Evolutionary conservation across 1,284 basidiomycete genomes (phyloP).

Genomic region (Gymnopus androsaceus): DNA sequence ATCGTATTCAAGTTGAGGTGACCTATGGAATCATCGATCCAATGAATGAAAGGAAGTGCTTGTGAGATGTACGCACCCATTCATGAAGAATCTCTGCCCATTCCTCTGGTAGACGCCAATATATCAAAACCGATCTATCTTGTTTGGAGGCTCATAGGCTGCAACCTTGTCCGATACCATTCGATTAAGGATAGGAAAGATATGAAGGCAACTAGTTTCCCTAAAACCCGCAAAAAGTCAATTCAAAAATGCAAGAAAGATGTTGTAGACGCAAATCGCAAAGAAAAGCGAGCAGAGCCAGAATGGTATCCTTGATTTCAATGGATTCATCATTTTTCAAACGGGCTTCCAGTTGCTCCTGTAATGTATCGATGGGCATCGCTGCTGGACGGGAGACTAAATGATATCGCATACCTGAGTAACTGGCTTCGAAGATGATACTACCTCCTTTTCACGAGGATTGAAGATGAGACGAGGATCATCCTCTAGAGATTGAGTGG

Average conservation of each 20-base stretch:
- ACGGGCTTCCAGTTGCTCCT: slow-evolving; percentile 34
- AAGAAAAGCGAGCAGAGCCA: slow-evolving; percentile 38
- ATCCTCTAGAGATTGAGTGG: slow-evolving; percentile 6
- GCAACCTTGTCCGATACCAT: slow-evolving; percentile 68
- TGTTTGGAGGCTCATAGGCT: slow-evolving; percentile 74
- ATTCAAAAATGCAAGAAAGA: too few relatives aligned
- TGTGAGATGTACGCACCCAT: slow-evolving; percentile 56
- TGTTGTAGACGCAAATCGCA: slow-evolving; percentile 6
- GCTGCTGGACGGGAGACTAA: background rate
- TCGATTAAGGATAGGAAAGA: slow-evolving; percentile 54
- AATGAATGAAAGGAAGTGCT: background rate
- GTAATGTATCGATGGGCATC: background rate
- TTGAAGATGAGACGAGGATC: slow-evolving; percentile 1
- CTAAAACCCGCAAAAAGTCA: too few relatives aligned
- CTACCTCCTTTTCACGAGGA: background rate
- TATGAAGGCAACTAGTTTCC: slow-evolving; percentile 59
- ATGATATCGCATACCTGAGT: background rate
- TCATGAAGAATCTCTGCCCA: slow-evolving; percentile 79
- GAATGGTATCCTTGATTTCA: slow-evolving; percentile 40
- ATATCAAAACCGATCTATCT: slow-evolving; percentile 61
- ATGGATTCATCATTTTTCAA: slow-evolving; percentile 32
- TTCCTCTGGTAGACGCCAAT: slow-evolving; percentile 76
- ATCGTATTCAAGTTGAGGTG: slow-evolving; percentile 71
- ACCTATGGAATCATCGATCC: slow-evolving; percentile 41
- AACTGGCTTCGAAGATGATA: background rate